Evolutionary conservation across 306 rosid species (phyloP), one percentile per base, ranked within the genome.

Genomic region (Canavalia gladiata): DNA sequence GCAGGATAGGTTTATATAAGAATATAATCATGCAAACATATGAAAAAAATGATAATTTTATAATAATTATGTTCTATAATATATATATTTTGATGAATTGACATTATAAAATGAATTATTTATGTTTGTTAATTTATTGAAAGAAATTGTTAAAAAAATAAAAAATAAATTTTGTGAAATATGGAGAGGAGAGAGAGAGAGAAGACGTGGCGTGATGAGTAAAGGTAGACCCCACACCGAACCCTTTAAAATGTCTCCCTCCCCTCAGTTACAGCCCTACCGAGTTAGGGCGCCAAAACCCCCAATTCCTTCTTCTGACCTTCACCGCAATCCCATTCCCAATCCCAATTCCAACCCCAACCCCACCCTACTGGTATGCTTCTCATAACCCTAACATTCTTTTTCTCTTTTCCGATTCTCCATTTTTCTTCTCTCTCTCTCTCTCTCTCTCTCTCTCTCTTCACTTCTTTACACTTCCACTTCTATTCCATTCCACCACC

Each of bases 151-250:
- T 37, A 2, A 45, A 41, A 6, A 25, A 18, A 55, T 2, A 11
- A 55, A 7, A 55, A 2, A 4, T 6, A 25, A 8, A 8, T 30
- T 6, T 1, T 0, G 41, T 4, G 28, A 2, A 1, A 39, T 59
- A 73, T 49, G 59, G 59, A 45, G 49, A 2, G 9, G 49, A 3
- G 5, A 45, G 1, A 0, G 25, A 34, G 9, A 7, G 3, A 28
- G 1, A 3, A 74, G 25, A 84, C 82, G 82, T 80, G 87, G 79
- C 77, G n/a, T 37, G 7, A n/a, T 11, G 18, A 3, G 35, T 37
- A 13, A 29, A 1, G 37, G 85, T 84, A 55, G 87, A 70, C 87
- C 87, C 87, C 87, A 84, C 85, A 80, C 65, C 79, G 66, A 84
- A 52, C 76, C 87, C 82, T 84, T 84, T 84, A 83, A 82, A 82